Evolutionary conservation across 257 asterid species (phyloP).

Genomic region (Cynanchum wilfordii): DNA sequence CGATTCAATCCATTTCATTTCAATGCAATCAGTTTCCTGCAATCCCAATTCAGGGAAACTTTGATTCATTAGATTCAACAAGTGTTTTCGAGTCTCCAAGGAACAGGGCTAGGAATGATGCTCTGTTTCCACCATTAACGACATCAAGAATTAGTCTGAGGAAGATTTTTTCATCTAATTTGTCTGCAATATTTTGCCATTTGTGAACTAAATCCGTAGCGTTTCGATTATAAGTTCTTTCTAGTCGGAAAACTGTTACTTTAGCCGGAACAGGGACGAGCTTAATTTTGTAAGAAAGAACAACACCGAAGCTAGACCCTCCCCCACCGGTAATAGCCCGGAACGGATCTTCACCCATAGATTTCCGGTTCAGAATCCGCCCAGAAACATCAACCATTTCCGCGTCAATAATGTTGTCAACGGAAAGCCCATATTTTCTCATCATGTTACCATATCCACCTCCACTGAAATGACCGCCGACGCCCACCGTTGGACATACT

Average conservation of each 20-base stretch:
- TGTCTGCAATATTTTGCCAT: conserved; percentile 4
- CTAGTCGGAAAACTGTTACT: conserved; percentile 4
- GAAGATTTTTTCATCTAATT: neutral
- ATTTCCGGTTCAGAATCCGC: neutral
- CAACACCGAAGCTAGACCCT: conserved; percentile 7
- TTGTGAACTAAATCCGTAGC: neutral
- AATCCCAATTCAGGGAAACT: conserved; percentile 41
- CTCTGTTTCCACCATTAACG: conserved; percentile 22
- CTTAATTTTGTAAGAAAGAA: conserved; percentile 1
- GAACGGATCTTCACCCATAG: conserved; percentile 12
- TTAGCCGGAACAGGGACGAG: neutral
- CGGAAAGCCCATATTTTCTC: conserved; percentile 11
- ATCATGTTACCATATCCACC: conserved; percentile 11
- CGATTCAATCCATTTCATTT: conserved; percentile 57
- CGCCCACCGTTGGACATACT: neutral
- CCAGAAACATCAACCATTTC: conserved; percentile 1
- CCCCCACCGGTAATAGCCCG: conserved; percentile 13
- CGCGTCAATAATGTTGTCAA: conserved; percentile 4
- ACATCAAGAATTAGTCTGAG: conserved; percentile 7
- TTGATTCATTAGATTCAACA: conserved; percentile 23
- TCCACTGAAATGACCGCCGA: conserved; percentile 7
- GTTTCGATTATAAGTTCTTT: neutral
- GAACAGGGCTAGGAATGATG: conserved; percentile 31
- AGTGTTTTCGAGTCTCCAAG: conserved; percentile 42
- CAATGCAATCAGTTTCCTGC: conserved; percentile 27